Conservation (phyloP, 345 rosid genomes). For the Ceriops tagal region DNA sequence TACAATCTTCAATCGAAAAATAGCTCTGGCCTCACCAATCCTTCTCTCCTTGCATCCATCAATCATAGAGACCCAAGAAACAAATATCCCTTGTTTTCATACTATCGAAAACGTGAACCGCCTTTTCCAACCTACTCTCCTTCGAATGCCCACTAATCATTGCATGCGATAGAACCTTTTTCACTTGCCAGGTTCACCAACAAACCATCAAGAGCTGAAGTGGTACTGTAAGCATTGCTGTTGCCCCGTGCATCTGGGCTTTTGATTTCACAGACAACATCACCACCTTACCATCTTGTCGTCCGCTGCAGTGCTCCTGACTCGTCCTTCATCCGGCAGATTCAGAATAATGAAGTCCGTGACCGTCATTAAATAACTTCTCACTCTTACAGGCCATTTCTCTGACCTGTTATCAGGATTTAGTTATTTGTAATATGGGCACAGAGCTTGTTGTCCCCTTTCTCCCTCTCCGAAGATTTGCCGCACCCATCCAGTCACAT, state of each 20-base stretch:
- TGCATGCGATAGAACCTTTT: slow-evolving; percentile 36
- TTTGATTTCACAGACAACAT: no score
- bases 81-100: slow-evolving; percentile 60
- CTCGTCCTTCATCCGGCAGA: no score
- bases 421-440: not conserved
- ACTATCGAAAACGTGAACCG: slow-evolving; percentile 42
- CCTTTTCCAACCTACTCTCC: slow-evolving; percentile 46
- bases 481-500: no score
- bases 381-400: slow-evolving; percentile 22
- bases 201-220: no score
- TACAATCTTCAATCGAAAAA: slow-evolving; percentile 54
- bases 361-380: not conserved
- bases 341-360: no score
- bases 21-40: slow-evolving; percentile 44
- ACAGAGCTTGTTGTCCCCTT: no score
- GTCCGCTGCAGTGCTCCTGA: no score
- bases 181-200: no score
- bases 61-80: slow-evolving; percentile 66
- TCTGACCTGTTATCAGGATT: slow-evolving; percentile 25
- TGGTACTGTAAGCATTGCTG: no score
- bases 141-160: slow-evolving; percentile 65
- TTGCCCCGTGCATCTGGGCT: no score
- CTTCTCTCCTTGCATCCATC: slow-evolving; percentile 71
- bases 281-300: no score
- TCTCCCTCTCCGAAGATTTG: no score